These are phyloP conservation scores for Haematococcus lacustris DNA, from an alignment of 139 green algal genomes.

Conservation along the genomic window DNA sequence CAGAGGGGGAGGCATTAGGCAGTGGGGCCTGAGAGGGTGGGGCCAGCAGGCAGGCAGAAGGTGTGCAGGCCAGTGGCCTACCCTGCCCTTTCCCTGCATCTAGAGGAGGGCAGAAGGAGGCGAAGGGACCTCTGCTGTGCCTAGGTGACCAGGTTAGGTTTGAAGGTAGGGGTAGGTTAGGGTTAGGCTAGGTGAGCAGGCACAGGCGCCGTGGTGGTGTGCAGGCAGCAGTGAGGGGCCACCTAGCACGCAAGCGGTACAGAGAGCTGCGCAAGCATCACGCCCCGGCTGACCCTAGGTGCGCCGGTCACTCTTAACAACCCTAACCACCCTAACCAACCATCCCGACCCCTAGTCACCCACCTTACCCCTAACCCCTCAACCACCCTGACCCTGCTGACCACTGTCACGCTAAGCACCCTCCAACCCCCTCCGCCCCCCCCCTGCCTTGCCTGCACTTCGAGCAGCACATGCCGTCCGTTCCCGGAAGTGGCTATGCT, in stretches of 20 bases:
- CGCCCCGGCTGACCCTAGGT: constrained; percentile 25
- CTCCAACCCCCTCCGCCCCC: too few species aligned
- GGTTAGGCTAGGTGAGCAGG: neutral
- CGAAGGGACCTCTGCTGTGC: neutral
- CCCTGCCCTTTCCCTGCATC: neutral
- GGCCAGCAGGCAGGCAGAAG: neutral
- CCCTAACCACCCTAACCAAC: too few species aligned
- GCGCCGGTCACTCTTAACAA: too few species aligned
- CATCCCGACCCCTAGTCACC: too few species aligned
- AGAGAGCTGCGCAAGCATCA: constrained; percentile 18
- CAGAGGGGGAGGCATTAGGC: too few species aligned
- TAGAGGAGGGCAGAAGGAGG: neutral
- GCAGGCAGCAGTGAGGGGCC: constrained; percentile 43
- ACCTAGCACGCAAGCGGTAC: constrained; percentile 22
- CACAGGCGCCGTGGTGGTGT: neutral
- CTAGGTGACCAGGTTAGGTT: neutral
- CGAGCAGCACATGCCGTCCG: too few species aligned
- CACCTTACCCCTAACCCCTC: too few species aligned
- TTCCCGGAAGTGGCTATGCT: too few species aligned
- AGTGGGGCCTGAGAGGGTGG: neutral
- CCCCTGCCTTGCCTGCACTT: too few species aligned
- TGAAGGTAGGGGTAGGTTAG: neutral
- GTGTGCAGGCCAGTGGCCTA: neutral
- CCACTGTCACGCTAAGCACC: too few species aligned
- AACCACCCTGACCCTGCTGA: too few species aligned